A percentile compares a stretch with the other conserved stretches of the same genome.
Evolutionary conservation across 805 yeast species (phyloP).

Genomic region (Groenewaldozyma salmanticensis): DNA sequence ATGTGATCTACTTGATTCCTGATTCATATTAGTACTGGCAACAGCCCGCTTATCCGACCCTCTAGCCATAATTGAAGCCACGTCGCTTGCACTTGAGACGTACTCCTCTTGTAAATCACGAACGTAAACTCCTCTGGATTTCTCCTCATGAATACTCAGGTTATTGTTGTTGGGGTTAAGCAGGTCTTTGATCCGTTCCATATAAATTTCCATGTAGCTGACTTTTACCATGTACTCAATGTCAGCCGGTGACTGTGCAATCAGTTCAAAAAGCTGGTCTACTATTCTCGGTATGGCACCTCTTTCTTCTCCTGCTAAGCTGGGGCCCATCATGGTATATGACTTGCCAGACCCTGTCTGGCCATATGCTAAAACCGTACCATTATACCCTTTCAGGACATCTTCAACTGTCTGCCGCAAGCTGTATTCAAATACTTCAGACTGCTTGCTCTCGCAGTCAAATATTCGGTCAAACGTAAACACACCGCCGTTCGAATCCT

Average conservation of each 20-base stretch:
- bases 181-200: constrained; percentile 68
- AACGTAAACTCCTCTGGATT: constrained; percentile 56
- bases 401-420: constrained; percentile 58
- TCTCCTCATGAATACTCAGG: constrained; percentile 54
- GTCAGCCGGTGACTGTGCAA: constrained; percentile 36
- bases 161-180: constrained; percentile 36
- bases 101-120: constrained; percentile 56
- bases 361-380: constrained; percentile 70
- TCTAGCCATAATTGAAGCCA: constrained; percentile 44
- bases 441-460: constrained; percentile 40
- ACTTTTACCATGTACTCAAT: constrained; percentile 59
- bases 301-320: constrained; percentile 29
- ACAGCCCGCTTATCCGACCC: constrained; percentile 51
- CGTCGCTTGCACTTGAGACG: constrained; percentile 50
- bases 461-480: constrained; percentile 65
- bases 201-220: constrained; percentile 70
- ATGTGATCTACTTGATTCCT: constrained; percentile 70
- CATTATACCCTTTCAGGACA: constrained; percentile 64
- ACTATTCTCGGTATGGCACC: constrained; percentile 72
- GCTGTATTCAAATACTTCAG: constrained; percentile 48
- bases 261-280: constrained; percentile 51
- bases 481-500: constrained; percentile 16
- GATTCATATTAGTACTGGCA: constrained; percentile 59
- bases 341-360: constrained; percentile 75
- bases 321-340: constrained; percentile 62